These are phyloP conservation scores for Stephanodiscus minutulus DNA, from an alignment of 108 stramenopile species.

Conservation along the genomic window DNA sequence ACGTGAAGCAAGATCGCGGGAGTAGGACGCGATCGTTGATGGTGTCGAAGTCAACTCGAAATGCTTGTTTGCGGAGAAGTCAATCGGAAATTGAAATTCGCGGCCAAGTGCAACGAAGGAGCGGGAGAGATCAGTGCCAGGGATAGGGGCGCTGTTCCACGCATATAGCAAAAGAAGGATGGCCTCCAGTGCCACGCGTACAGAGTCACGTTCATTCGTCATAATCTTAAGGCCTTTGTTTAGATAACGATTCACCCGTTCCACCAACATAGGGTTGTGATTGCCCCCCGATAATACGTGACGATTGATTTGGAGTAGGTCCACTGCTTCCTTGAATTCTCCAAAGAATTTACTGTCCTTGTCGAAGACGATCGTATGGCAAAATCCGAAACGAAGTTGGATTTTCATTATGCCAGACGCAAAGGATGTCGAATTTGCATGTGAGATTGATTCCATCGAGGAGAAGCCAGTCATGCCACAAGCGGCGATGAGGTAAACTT, in stretches of 20 bases:
- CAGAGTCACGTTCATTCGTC: background rate
- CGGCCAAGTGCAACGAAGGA: slow-evolving; percentile 21
- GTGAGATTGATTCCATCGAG: background rate
- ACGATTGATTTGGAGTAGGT: background rate
- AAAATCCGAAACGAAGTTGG: background rate
- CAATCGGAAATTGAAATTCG: slow-evolving; percentile 26
- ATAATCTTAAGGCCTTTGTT: slow-evolving; percentile 1
- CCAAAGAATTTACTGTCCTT: slow-evolving; percentile 7
- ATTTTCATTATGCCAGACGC: slow-evolving; percentile 9
- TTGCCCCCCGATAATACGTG: background rate
- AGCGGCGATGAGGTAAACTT: background rate
- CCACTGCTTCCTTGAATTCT: background rate
- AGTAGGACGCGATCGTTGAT: background rate
- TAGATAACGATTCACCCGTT: background rate
- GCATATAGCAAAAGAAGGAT: slow-evolving; percentile 19
- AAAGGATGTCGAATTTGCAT: background rate
- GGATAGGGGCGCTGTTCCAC: slow-evolving; percentile 25
- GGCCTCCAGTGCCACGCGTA: background rate
- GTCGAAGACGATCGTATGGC: background rate
- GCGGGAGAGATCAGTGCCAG: slow-evolving; percentile 17
- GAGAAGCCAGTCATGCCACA: background rate
- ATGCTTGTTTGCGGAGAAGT: background rate
- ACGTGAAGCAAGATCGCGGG: background rate
- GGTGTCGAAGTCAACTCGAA: background rate
- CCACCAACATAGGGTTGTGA: slow-evolving; percentile 2